These are phyloP conservation scores for Sclerotinia subarctica DNA, from an alignment of 2,329 filamentous ascomycete genomes.

Conservation along the genomic window DNA sequence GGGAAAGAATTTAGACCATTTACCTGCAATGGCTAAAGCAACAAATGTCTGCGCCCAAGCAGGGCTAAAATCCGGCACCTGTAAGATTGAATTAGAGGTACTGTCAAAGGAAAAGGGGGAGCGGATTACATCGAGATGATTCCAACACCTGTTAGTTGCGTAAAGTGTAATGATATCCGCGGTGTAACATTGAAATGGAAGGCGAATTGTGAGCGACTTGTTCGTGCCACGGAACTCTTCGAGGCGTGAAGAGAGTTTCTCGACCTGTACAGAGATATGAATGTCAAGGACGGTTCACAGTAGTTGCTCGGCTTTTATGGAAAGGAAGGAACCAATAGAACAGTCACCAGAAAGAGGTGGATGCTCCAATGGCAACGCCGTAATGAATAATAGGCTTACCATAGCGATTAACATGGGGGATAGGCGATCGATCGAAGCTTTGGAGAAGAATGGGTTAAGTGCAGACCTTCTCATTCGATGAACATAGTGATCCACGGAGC, in stretches of 20 bases:
- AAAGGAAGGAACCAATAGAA: neutral
- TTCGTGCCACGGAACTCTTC: constrained; percentile 24
- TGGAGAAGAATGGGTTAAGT: constrained; percentile 33
- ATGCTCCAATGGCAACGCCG: neutral
- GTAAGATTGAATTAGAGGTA: neutral
- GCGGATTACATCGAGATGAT: constrained; percentile 2
- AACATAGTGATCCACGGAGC: constrained; percentile 28
- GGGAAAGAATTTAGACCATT: constrained; percentile 6
- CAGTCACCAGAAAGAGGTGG: neutral
- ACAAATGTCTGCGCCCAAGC: constrained; percentile 20
- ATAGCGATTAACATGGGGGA: constrained; percentile 29
- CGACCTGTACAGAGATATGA: constrained; percentile 10
- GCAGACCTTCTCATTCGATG: constrained; percentile 30
- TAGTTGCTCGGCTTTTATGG: neutral
- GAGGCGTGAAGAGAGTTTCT: constrained; percentile 28
- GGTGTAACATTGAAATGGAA: constrained; percentile 27
- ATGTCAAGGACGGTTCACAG: neutral
- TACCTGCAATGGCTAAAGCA: neutral
- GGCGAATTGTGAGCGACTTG: constrained; percentile 24
- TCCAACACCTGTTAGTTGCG: constrained; percentile 10
- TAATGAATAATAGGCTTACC: neutral
- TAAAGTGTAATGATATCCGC: constrained; percentile 31
- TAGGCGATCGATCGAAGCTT: constrained; percentile 24
- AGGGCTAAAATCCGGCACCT: constrained; percentile 27
- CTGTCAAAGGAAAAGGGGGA: neutral